Evolutionary conservation across 73 alveolate genomes (phyloP).

Genomic region (Paramecium octaurelia): DNA sequence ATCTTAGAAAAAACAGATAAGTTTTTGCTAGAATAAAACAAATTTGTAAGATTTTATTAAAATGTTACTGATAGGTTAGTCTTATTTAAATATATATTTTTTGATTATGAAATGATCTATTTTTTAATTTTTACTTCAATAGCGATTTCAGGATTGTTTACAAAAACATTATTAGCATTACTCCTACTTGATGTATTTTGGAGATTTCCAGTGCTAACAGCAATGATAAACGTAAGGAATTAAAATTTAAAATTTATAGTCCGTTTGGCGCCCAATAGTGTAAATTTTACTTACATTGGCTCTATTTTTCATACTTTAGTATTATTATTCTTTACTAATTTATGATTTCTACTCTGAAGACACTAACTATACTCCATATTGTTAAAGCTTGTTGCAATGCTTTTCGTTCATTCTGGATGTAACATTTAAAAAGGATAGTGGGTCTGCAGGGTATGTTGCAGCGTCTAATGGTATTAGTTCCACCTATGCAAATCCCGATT

Average conservation of each 20-base stretch:
- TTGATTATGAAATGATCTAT: conserved; percentile 31
- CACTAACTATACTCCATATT: conserved; percentile 34
- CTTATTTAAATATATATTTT: not conserved
- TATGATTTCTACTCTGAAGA: conserved; percentile 42
- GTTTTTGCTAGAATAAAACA: not conserved
- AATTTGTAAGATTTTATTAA: not conserved
- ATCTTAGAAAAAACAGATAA: not conserved
- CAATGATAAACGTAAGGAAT: conserved; percentile 67
- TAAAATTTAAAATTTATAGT: not conserved
- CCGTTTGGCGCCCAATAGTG: conserved; percentile 77
- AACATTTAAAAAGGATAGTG: conserved; percentile 82
- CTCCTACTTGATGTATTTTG: conserved; percentile 75
- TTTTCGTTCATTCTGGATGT: conserved; percentile 71
- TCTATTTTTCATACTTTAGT: conserved; percentile 67
- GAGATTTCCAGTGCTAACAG: conserved; percentile 71
- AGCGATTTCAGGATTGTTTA: conserved; percentile 41
- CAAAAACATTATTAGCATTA: conserved; percentile 69
- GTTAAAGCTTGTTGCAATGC: conserved; percentile 69
- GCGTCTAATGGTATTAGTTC: not conserved
- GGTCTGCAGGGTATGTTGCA: conserved; percentile 71
- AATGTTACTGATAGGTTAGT: not conserved
- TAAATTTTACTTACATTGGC: conserved; percentile 68
- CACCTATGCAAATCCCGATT: not conserved
- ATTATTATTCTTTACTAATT: conserved; percentile 67
- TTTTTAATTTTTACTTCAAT: conserved; percentile 31